These are phyloP conservation scores for Metschnikowia aberdeeniae DNA, from an alignment of 805 yeast species.

Conservation along the genomic window DNA sequence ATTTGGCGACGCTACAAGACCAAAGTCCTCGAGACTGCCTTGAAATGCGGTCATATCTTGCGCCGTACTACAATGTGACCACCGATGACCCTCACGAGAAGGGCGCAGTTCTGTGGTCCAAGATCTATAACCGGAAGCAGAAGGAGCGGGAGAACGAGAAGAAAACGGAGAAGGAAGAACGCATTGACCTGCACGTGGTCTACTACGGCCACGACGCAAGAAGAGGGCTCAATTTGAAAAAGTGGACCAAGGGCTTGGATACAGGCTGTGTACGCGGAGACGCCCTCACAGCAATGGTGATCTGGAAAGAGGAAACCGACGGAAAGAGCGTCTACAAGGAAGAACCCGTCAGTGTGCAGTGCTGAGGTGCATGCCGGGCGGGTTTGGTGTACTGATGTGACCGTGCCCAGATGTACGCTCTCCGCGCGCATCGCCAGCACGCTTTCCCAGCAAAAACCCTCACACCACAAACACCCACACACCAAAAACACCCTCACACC, in stretches of 20 bases:
- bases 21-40: slow-evolving; percentile 63
- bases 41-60: slow-evolving; percentile 65
- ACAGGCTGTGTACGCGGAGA: slow-evolving; percentile 79
- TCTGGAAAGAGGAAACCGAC: slow-evolving; percentile 26
- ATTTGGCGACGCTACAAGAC: slow-evolving; percentile 44
- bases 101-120: slow-evolving; percentile 51
- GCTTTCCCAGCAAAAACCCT: background rate
- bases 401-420: slow-evolving; percentile 1
- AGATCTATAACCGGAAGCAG: slow-evolving; percentile 49
- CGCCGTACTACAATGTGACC: slow-evolving; percentile 57
- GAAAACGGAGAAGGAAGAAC: no score
- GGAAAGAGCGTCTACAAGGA: slow-evolving; percentile 11
- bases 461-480: background rate
- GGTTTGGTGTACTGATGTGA: background rate
- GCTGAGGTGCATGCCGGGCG: no score
- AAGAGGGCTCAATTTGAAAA: slow-evolving; percentile 61
- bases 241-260: slow-evolving; percentile 77
- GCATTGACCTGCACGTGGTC: slow-evolving; percentile 39
- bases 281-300: slow-evolving; percentile 57
- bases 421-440: background rate
- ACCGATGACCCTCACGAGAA: slow-evolving; percentile 43
- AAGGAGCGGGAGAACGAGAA: slow-evolving; percentile 11
- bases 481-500: slow-evolving; percentile 7
- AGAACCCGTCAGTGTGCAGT: slow-evolving; percentile 11
- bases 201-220: slow-evolving; percentile 89